Conservation (phyloP, 345 rosid species). For the Salix viminalis region DNA sequence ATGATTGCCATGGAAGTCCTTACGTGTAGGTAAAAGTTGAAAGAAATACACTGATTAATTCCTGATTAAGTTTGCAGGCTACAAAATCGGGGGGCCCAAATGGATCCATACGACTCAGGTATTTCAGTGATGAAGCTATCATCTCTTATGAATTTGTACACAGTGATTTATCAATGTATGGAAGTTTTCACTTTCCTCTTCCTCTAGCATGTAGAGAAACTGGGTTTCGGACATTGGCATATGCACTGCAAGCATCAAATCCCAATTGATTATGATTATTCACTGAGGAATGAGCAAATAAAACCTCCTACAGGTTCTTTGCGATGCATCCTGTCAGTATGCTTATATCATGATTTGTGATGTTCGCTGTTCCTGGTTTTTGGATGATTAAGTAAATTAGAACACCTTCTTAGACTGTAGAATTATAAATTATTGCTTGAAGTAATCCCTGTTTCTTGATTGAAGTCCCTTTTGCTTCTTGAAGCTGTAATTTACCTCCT, state of each 20-base stretch:
- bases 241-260: neutral
- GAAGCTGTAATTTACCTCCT: constrained; percentile 3
- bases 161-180: neutral
- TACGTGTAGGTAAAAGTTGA: neutral
- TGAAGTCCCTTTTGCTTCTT: neutral
- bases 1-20: constrained; percentile 1
- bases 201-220: neutral
- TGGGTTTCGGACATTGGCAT: neutral
- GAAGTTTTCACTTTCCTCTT: neutral
- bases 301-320: neutral
- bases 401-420: neutral
- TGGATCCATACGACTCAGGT: constrained; percentile 90
- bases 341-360: neutral
- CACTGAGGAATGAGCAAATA: neutral
- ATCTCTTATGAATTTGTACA: neutral
- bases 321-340: neutral
- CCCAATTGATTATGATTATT: neutral
- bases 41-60: constrained; percentile 16
- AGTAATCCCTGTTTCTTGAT: neutral
- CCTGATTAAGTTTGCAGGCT: constrained; percentile 47
- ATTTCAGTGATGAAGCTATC: constrained; percentile 22
- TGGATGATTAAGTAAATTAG: neutral
- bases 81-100: constrained; percentile 93
- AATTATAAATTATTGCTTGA: neutral
- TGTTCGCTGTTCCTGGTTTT: neutral